These are phyloP conservation scores for Aegilops speltoides DNA, from an alignment of 176 grass and related monocot species.

Conservation along the genomic window DNA sequence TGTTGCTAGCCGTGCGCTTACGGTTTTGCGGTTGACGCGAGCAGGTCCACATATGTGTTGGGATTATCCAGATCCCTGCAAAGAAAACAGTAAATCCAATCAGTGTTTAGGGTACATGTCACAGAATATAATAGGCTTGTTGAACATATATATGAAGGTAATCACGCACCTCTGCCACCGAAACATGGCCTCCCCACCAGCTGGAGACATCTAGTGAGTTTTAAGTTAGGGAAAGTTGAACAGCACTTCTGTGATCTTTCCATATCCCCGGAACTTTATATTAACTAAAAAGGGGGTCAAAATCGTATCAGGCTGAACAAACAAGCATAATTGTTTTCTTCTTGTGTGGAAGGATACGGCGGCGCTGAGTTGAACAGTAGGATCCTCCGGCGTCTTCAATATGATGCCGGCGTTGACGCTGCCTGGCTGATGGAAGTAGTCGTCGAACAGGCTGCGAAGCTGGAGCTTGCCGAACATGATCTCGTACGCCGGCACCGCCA, in stretches of 20 bases:
- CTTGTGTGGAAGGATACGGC: neutral
- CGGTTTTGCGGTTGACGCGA: conserved; percentile 43
- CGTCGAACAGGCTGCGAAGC: conserved; percentile 47
- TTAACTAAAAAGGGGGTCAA: neutral
- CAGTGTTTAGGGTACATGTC: neutral
- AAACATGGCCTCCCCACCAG: conserved; percentile 51
- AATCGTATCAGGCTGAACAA: neutral
- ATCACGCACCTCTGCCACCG: conserved; percentile 51
- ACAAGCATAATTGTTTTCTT: no score
- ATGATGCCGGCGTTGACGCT: neutral
- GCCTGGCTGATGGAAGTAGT: conserved; percentile 31
- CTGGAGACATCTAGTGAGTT: conserved; percentile 40
- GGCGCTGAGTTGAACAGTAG: neutral
- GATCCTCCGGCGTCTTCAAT: neutral
- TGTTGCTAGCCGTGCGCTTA: conserved; percentile 22
- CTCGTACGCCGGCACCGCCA: conserved; percentile 59
- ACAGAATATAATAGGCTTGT: neutral
- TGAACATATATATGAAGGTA: neutral
- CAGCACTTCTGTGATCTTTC: neutral
- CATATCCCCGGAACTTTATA: neutral
- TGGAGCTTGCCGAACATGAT: conserved; percentile 61
- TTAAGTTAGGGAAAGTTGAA: conserved; percentile 31
- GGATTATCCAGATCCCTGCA: conserved; percentile 60
- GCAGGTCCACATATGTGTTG: conserved; percentile 60
- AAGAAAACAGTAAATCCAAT: neutral